A percentile compares a stretch with the other conserved stretches of the same genome.
Conservation (phyloP, 305 asterid genomes). For the Caryopteris hybrid region DNA sequence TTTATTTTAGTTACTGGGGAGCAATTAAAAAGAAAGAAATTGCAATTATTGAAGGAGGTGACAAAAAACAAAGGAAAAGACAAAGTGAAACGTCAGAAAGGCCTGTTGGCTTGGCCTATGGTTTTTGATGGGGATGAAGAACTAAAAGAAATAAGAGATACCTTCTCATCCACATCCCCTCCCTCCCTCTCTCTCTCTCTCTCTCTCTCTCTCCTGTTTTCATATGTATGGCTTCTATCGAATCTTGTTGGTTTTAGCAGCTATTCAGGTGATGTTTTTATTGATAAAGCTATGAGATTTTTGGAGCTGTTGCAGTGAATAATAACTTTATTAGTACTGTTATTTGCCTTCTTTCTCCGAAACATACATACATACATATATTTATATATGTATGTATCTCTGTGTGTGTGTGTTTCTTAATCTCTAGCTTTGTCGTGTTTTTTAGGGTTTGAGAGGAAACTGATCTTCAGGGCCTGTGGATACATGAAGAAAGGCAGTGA, state of each 20-base stretch:
- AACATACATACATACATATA: not conserved
- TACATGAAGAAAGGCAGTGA: no score
- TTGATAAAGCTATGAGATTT: slow-evolving; percentile 34
- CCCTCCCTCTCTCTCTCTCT: slow-evolving; percentile 31
- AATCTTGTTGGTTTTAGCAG: slow-evolving; percentile 51
- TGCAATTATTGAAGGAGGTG: slow-evolving; percentile 41
- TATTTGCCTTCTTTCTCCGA: slow-evolving; percentile 20
- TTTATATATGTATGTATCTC: not conserved
- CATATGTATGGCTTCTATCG: slow-evolving; percentile 61
- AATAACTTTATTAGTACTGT: slow-evolving; percentile 22
- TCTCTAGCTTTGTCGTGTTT: not conserved
- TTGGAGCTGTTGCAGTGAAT: slow-evolving; percentile 32
- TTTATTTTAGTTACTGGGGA: no score
- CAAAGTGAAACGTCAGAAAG: slow-evolving; percentile 68
- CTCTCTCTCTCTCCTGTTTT: slow-evolving; percentile 33
- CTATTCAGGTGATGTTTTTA: slow-evolving; percentile 48
- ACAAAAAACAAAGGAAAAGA: slow-evolving; percentile 60
- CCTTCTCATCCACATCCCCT: slow-evolving; percentile 67
- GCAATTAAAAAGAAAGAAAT: slow-evolving; percentile 12
- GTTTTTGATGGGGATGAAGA: slow-evolving; percentile 42
- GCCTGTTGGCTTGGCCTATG: slow-evolving; percentile 41
- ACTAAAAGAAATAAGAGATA: slow-evolving; percentile 32
- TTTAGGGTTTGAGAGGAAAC: slow-evolving; percentile 25
- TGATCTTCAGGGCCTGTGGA: no score
- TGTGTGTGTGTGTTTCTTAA: not conserved